Conservation (phyloP, 495 filamentous ascomycete genomes). For the Aspergillus avenaceus region DNA sequence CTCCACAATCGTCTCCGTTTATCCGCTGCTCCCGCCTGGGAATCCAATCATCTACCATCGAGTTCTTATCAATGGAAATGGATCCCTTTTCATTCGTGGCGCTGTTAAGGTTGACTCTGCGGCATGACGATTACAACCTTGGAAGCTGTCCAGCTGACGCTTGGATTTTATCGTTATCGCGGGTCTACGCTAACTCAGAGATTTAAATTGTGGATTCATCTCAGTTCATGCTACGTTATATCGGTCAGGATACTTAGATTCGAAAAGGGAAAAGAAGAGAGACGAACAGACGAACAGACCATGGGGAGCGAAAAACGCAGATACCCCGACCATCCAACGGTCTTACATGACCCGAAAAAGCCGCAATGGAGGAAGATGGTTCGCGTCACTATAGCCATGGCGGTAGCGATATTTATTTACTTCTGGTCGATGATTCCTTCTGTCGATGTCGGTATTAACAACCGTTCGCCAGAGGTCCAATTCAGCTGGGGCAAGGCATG, state of each 20-base stretch:
- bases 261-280: too few species aligned
- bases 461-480: background rate
- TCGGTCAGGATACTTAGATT: too few species aligned
- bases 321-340: background rate
- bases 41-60: conserved; percentile 1
- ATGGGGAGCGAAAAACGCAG: too few species aligned
- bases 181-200: too few species aligned
- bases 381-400: conserved; percentile 3
- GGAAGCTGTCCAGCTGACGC: too few species aligned
- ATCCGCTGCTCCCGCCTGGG: background rate
- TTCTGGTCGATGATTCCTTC: conserved; percentile 13
- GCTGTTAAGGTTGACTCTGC: background rate
- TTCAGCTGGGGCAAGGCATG: conserved; percentile 28
- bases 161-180: too few species aligned
- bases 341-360: background rate
- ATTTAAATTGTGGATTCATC: too few species aligned
- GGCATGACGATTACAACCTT: background rate
- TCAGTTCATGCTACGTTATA: too few species aligned
- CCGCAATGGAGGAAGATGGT: background rate
- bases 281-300: too few species aligned
- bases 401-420: conserved; percentile 6
- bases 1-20: too few species aligned
- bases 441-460: background rate
- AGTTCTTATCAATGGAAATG: conserved; percentile 1
- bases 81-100: conserved; percentile 7